Conservation (phyloP, 352 stramenopile species). For the Globisporangium apiculatum region DNA sequence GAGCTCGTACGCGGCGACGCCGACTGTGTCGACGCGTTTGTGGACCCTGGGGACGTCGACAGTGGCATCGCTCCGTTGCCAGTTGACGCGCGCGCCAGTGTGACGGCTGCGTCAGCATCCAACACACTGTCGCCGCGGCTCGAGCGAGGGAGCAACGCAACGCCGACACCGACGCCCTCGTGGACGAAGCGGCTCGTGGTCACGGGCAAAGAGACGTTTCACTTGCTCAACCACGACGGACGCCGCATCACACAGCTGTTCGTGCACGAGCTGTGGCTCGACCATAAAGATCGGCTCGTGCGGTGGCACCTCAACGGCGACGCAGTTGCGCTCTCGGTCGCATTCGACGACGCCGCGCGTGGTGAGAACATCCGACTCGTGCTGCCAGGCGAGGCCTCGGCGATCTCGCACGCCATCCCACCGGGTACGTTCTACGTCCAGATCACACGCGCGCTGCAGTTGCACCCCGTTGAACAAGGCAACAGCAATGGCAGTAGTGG, state of each 20-base stretch:
- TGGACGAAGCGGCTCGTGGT: constrained; percentile 74
- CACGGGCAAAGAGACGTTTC: constrained; percentile 80
- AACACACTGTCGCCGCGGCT: constrained; percentile 27
- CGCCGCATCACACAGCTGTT: constrained; percentile 76
- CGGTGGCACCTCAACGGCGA: constrained; percentile 83
- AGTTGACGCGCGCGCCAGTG: not conserved
- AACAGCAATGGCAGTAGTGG: not conserved
- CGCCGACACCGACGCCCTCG: constrained; percentile 35
- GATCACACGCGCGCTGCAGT: constrained; percentile 62
- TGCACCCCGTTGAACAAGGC: constrained; percentile 32
- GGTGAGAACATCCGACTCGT: constrained; percentile 78
- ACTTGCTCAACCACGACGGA: constrained; percentile 45
- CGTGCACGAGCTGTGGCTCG: constrained; percentile 79
- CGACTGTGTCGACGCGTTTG: constrained; percentile 54
- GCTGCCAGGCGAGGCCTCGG: constrained; percentile 61
- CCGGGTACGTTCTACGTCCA: constrained; percentile 79
- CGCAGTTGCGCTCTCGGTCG: constrained; percentile 68
- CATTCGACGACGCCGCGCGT: constrained; percentile 57
- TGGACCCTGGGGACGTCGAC: constrained; percentile 13
- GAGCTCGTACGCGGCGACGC: constrained; percentile 62
- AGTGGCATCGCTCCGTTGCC: constrained; percentile 1
- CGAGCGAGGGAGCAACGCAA: constrained; percentile 19
- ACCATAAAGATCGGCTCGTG: constrained; percentile 78
- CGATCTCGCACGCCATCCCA: constrained; percentile 69
- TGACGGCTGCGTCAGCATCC: not conserved